Evolutionary conservation across 495 filamentous ascomycete genomes (phyloP).

Genomic region (Terfezia boudieri): DNA sequence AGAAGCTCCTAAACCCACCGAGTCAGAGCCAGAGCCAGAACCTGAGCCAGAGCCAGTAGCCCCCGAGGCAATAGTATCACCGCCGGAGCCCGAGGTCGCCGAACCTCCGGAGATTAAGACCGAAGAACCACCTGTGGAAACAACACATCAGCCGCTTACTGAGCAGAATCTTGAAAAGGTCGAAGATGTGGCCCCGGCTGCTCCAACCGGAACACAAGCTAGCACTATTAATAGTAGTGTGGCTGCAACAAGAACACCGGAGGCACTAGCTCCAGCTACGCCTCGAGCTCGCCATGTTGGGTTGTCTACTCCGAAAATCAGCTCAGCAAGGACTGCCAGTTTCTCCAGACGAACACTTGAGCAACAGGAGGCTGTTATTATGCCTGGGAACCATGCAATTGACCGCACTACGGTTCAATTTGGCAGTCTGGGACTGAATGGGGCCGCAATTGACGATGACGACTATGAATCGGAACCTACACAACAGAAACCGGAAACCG

Average conservation of each 20-base stretch:
- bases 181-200: constrained; percentile 50
- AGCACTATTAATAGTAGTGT: constrained; percentile 72
- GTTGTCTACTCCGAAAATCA: constrained; percentile 28
- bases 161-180: constrained; percentile 80
- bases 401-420: constrained; percentile 92
- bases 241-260: constrained; percentile 42
- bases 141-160: constrained; percentile 33
- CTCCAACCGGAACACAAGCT: constrained; percentile 60
- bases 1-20: constrained; percentile 5
- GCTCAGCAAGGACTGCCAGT: constrained; percentile 40
- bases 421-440: constrained; percentile 82
- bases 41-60: constrained; percentile 4
- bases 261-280: constrained; percentile 34
- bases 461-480: constrained; percentile 71
- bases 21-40: constrained; percentile 11
- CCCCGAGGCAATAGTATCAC: constrained; percentile 11
- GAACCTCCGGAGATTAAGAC: constrained; percentile 1
- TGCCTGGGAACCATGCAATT: constrained; percentile 95
- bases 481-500: constrained; percentile 35
- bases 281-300: constrained; percentile 37
- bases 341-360: constrained; percentile 68
- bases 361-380: constrained; percentile 91
- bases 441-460: constrained; percentile 84
- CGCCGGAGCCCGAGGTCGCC: constrained; percentile 18
- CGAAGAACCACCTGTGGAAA: constrained; percentile 15